phyloP scores from a whole-genome alignment of 2,329 filamentous ascomycete genomes.

The Phialophora expanda region DNA sequence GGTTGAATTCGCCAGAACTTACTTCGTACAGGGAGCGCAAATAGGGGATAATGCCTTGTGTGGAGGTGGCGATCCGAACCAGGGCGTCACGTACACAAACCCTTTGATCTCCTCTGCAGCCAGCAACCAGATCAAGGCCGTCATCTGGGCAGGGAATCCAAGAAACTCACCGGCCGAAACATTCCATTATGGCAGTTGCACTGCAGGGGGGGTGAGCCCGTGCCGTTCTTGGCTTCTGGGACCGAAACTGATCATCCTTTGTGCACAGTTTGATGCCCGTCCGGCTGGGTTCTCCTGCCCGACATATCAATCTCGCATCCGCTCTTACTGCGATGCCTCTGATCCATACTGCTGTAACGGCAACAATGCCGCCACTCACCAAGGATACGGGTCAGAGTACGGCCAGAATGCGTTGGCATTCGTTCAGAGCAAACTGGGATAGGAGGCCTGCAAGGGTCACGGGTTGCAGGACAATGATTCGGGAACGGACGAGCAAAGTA shows the following conservation, averaged over 20 bases:
- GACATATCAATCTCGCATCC: conserved; percentile 9
- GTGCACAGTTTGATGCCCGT: conserved; percentile 1
- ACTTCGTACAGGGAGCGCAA: background rate
- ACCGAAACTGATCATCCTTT: background rate
- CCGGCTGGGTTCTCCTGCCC: conserved; percentile 5
- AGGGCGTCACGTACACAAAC: conserved; percentile 6
- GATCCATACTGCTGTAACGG: conserved; percentile 10
- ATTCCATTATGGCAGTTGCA: conserved; percentile 12
- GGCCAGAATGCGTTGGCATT: conserved; percentile 9
- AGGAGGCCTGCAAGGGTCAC: background rate
- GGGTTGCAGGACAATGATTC: background rate
- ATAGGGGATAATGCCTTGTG: conserved; percentile 5
- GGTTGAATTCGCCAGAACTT: background rate
- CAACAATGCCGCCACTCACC: conserved; percentile 1
- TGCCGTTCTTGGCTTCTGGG: background rate
- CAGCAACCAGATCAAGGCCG: conserved; percentile 4
- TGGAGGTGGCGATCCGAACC: conserved; percentile 1
- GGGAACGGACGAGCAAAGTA: background rate
- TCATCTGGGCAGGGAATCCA: conserved; percentile 8
- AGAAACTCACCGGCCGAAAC: conserved; percentile 6
- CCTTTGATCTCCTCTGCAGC: conserved; percentile 3
- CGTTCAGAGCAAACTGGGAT: conserved; percentile 6
- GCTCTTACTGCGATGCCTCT: conserved; percentile 3
- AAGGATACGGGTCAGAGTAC: conserved; percentile 5
- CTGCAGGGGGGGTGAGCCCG: conserved; percentile 3